Evolutionary conservation across 805 yeast species (phyloP), one percentile per base, ranked within the genome.

Genomic region (Metschnikowia arizonensis): DNA sequence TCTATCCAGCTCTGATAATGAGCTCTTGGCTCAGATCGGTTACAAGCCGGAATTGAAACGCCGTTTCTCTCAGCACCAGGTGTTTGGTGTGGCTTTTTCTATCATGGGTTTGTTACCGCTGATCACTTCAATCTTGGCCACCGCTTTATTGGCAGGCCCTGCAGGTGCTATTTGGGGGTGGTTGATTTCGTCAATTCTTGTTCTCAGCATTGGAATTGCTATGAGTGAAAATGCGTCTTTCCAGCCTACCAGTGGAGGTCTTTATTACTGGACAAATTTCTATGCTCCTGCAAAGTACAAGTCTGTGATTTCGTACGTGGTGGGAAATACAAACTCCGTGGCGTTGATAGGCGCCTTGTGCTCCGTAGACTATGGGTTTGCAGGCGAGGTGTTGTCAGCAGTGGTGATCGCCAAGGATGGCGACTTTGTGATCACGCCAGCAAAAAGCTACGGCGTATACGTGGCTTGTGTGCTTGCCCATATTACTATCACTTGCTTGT

Each of bases 201-300:
- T 83, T 45, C 57, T 82, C 44, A 57, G 70, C 8, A 74, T 81
- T n/a, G 88, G 88, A 14, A 50, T 76, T 6, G 70, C 83, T 14
- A 77, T 85, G 81, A 72, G 85, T 5, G 84, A 82, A 55, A 62
- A 82, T 50, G 86, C 84, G 1, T 75, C 83, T 30, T 77, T 88
- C 1, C 76, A 81, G 52, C 90, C 91, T 23, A 83, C 90, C 1
- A 77, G 85, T 17, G 90, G 90, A 44, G 90, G 90, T 7, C 65
- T 84, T 32, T 85, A 82, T 58, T 80, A 77, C 62, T 63, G 85
- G 82, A 78, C 86, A 1, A 79, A 72, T 61, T 74, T 80, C 58
- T 83, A 80, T 58, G 80, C 88, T 21, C 89, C 88, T 1, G 55
- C 58, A 4, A 45, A 38, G 29, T 53, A 35, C 39, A 60, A 56